Evolutionary conservation across 192 early-diverging fungal genomes (phyloP).

Genomic region (Dispira simplex): DNA sequence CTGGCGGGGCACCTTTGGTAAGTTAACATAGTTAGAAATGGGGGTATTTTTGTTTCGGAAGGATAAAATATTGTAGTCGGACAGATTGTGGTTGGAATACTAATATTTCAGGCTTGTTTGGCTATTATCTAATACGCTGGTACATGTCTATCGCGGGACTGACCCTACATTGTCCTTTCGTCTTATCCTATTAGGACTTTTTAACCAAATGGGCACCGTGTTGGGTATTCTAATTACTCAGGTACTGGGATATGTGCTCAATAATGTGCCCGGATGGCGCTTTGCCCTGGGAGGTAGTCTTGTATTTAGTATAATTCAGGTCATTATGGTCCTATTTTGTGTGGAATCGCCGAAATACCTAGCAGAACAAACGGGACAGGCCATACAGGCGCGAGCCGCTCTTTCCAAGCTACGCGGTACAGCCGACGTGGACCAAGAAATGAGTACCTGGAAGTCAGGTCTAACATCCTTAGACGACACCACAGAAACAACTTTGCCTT

Average conservation of each 20-base stretch:
- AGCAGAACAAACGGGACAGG: slow-evolving; percentile 30
- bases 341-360: slow-evolving; percentile 70
- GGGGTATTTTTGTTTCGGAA: neutral
- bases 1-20: slow-evolving; percentile 55
- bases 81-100: too few species aligned
- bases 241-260: slow-evolving; percentile 42
- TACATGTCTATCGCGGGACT: too few species aligned
- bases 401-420: slow-evolving; percentile 36
- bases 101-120: too few species aligned
- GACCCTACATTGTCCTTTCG: too few species aligned
- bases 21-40: neutral
- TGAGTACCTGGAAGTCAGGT: slow-evolving; percentile 24
- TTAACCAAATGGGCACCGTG: slow-evolving; percentile 76
- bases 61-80: too few species aligned
- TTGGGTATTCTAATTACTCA: slow-evolving; percentile 65
- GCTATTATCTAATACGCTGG: too few species aligned
- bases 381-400: slow-evolving; percentile 30
- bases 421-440: slow-evolving; percentile 32
- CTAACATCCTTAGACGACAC: too few species aligned
- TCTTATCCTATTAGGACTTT: slow-evolving; percentile 25
- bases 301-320: slow-evolving; percentile 42
- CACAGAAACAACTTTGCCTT: too few species aligned
- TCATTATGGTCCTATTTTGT: slow-evolving; percentile 47
- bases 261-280: slow-evolving; percentile 51
- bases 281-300: slow-evolving; percentile 44